These are phyloP conservation scores for Mycena alexandri DNA, from an alignment of 768 basidiomycete genomes.

Conservation along the genomic window DNA sequence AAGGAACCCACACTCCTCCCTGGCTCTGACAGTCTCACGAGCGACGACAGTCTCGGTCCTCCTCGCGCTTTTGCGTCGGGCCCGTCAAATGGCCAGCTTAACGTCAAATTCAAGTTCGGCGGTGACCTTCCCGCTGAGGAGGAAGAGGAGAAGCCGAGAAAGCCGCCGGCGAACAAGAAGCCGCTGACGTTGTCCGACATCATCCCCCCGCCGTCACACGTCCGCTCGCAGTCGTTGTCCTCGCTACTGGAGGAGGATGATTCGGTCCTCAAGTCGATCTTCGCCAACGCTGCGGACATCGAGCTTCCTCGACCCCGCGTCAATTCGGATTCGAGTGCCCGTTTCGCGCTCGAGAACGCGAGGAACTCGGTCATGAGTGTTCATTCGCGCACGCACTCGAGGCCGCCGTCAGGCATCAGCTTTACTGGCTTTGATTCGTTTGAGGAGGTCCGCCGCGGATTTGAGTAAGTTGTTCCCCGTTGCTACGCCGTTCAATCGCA, in stretches of 20 bases:
- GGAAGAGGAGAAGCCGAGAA: slow-evolving; percentile 41
- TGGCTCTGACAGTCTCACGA: slow-evolving; percentile 54
- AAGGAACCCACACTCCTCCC: slow-evolving; percentile 55
- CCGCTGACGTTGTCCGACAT: slow-evolving; percentile 79
- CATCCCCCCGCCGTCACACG: slow-evolving; percentile 73
- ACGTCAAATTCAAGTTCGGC: slow-evolving; percentile 82
- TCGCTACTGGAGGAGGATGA: slow-evolving; percentile 64
- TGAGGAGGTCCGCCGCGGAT: slow-evolving; percentile 82
- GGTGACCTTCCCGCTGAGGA: slow-evolving; percentile 53
- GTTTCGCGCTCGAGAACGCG: slow-evolving; percentile 42
- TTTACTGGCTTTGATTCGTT: slow-evolving; percentile 83
- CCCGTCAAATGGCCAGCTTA: slow-evolving; percentile 75
- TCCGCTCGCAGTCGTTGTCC: slow-evolving; percentile 60
- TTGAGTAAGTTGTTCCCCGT: slow-evolving; percentile 62
- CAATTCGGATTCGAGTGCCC: slow-evolving; percentile 59
- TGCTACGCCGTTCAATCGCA: too few species aligned
- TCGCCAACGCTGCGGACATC: slow-evolving; percentile 58
- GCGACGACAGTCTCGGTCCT: slow-evolving; percentile 47
- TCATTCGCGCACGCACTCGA: slow-evolving; percentile 50
- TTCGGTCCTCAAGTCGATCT: slow-evolving; percentile 67
- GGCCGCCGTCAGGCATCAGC: slow-evolving; percentile 68
- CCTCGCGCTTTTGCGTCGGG: slow-evolving; percentile 51
- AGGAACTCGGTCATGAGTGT: slow-evolving; percentile 39
- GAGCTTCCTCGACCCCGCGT: slow-evolving; percentile 54
- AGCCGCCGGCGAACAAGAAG: slow-evolving; percentile 35